A percentile compares a stretch with the other conserved stretches of the same genome.
Conservation (phyloP, 1,284 basidiomycete genomes). For the Cystobasidium slooffiae region DNA sequence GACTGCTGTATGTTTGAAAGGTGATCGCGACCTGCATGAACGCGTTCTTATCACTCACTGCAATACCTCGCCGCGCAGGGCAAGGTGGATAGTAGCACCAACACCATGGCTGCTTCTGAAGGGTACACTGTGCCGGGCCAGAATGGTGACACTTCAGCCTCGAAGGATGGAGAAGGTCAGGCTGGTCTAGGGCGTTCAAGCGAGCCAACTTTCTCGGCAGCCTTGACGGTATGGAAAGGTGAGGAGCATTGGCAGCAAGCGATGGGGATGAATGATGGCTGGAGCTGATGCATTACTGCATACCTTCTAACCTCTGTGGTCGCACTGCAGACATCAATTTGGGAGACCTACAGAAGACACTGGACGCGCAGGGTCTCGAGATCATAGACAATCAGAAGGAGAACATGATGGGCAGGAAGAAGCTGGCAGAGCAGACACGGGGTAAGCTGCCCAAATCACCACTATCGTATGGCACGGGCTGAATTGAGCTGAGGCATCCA, state of each 20-base stretch:
- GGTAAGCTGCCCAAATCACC: conserved; percentile 61
- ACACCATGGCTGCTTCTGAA: conserved; percentile 28
- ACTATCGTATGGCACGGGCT: background rate
- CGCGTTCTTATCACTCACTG: background rate
- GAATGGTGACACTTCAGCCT: conserved; percentile 2
- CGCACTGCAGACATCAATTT: conserved; percentile 74
- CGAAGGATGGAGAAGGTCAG: background rate
- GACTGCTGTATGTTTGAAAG: background rate
- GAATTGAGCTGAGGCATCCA: background rate
- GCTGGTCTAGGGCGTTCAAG: conserved; percentile 8
- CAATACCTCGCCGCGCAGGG: too few species aligned
- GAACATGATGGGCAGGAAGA: conserved; percentile 88
- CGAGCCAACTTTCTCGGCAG: conserved; percentile 42
- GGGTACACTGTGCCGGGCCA: conserved; percentile 22
- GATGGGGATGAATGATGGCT: too few species aligned
- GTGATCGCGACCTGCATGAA: conserved; percentile 4
- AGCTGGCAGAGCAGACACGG: conserved; percentile 88
- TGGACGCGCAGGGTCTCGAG: conserved; percentile 87
- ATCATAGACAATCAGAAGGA: conserved; percentile 98
- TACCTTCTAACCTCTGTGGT: background rate
- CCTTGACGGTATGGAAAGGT: conserved; percentile 43
- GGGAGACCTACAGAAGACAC: conserved; percentile 84
- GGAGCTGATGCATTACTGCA: too few species aligned
- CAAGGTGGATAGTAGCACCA: background rate
- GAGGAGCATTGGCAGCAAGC: too few species aligned